Evolutionary conservation across 1,139 yeast species (phyloP).

Genomic region (Yamadazyma sp.): DNA sequence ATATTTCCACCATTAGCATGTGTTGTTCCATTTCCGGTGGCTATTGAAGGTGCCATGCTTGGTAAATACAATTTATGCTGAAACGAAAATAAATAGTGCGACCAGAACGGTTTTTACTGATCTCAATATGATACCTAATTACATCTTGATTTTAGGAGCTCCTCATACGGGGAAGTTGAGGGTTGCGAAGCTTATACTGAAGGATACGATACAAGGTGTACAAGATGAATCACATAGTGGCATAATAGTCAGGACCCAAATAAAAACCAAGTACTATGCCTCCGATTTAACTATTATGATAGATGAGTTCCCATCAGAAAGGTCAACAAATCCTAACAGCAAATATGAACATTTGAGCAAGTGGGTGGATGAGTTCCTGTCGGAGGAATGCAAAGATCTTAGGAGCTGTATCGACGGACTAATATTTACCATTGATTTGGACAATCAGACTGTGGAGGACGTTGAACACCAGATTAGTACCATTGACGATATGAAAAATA

Average conservation of each 20-base stretch:
- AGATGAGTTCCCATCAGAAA: constrained; percentile 39
- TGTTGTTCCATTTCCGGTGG: constrained; percentile 4
- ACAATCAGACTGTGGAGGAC: constrained; percentile 15
- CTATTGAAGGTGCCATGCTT: constrained; percentile 12
- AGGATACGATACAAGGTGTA: constrained; percentile 11
- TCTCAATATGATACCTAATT: constrained; percentile 24
- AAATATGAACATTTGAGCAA: constrained; percentile 16
- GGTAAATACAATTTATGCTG: neutral
- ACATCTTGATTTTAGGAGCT: constrained; percentile 39
- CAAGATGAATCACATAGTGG: constrained; percentile 34
- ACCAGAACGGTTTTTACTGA: neutral
- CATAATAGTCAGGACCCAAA: constrained; percentile 26
- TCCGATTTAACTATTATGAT: constrained; percentile 32
- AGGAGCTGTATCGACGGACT: constrained; percentile 41
- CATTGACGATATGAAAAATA: constrained; percentile 17
- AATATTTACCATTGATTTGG: constrained; percentile 32
- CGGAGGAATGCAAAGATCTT: constrained; percentile 34
- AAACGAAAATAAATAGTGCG: constrained; percentile 5
- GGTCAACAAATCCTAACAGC: constrained; percentile 8
- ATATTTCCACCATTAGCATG: no score
- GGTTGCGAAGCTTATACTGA: constrained; percentile 23
- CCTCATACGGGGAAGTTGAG: constrained; percentile 39
- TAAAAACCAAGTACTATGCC: constrained; percentile 35
- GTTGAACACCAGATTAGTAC: constrained; percentile 18
- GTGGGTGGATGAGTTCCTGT: constrained; percentile 33